Evolutionary conservation across 257 asterid genomes (phyloP), one percentile per base, ranked within the genome.

Genomic region (Solanum microdontum): DNA sequence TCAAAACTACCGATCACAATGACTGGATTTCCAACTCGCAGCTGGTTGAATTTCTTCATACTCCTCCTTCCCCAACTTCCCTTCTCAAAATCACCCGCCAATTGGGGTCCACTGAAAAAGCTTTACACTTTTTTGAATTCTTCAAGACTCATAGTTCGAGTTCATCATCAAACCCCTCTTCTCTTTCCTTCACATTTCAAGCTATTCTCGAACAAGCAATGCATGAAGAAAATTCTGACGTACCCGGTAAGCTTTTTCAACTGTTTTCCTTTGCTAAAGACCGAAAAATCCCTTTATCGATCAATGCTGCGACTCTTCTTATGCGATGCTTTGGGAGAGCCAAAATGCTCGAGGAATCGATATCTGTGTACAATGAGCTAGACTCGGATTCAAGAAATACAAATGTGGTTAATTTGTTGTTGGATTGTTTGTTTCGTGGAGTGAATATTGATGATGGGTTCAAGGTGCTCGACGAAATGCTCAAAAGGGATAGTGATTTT

Each of bases 381-480:
- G 93, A 89, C 75, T 93, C 88, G 11, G 89, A 82, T 58, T 51
- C 36, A 23, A 92, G 88, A 83, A 93, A 91, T 72, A 87, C 93
- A 26, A 79, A 90, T 80, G 88, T 94, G 85, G 76, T 90, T 84
- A 97, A 95, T 86, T 40, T 90, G 87, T 90, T 93, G 69, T 33
- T 95, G 21, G 84, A 13, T n/a, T 92, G 93, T 66, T 3, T 90
- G 55, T 70, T 95, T 75, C 86, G 89, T 23, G 89, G 88, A 40
- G 94, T 94, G 8, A 88, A 89, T 4, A 83, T 89, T 28, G 96
- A 94, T 91, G 93, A 90, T 87, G 98, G 95, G 5, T 30, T 94
- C 86, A 94, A 94, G 92, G 48, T 97, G 96, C 91, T 97, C 87
- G 98, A 92, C 77, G 91, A 93, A 95, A 94, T 94, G 98, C 93